phyloP scores from a whole-genome alignment of 768 basidiomycete genomes.

The Roridomyces roridus region DNA sequence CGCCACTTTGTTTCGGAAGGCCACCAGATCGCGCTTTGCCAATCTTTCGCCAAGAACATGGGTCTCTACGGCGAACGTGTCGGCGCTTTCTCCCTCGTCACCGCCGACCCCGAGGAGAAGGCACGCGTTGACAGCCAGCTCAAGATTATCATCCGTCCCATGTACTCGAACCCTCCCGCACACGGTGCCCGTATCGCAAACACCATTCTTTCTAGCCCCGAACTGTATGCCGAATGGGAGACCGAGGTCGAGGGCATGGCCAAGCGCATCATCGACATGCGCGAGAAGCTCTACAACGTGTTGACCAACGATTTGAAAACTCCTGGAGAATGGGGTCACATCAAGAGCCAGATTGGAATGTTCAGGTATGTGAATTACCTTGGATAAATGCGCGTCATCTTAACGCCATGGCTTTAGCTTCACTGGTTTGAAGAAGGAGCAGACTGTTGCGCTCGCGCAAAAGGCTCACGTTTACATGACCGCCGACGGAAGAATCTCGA shows the following conservation, averaged over 20 bases:
- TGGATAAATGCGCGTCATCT: neutral
- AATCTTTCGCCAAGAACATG: conserved; percentile 99
- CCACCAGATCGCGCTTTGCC: conserved; percentile 89
- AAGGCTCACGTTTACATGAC: conserved; percentile 95
- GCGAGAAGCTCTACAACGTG: conserved; percentile 80
- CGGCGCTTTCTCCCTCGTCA: conserved; percentile 91
- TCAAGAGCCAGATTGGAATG: conserved; percentile 97
- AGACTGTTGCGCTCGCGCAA: conserved; percentile 84
- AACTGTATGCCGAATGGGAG: conserved; percentile 88
- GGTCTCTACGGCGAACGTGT: conserved; percentile 98
- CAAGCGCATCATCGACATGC: conserved; percentile 91
- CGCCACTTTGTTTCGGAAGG: conserved; percentile 92
- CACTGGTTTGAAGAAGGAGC: conserved; percentile 81
- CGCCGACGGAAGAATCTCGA: conserved; percentile 90
- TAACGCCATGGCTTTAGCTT: conserved; percentile 55
- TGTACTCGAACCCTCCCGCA: conserved; percentile 98
- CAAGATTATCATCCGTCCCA: conserved; percentile 93
- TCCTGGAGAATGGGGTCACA: conserved; percentile 94
- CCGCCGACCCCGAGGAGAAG: conserved; percentile 73
- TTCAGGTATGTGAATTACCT: conserved; percentile 68
- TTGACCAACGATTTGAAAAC: conserved; percentile 83
- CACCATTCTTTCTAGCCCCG: conserved; percentile 77
- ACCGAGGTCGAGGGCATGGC: conserved; percentile 95
- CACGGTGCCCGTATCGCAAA: conserved; percentile 89
- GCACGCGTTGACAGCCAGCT: conserved; percentile 91